Conservation (phyloP, 1,139 yeast genomes). For the Hyphopichia pseudoburtonii region DNA sequence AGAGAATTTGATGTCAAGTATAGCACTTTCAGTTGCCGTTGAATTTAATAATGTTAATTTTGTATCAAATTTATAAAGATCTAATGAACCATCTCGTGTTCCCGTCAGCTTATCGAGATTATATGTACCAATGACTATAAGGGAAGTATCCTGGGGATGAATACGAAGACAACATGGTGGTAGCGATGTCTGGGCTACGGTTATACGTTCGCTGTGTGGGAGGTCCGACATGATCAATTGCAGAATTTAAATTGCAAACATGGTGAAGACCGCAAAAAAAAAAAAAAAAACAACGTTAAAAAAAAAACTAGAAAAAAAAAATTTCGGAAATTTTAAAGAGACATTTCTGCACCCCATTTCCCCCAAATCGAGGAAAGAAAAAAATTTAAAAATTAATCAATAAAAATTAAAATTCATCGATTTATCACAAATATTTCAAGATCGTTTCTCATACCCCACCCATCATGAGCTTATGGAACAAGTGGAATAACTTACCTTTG, state of each 20-base stretch:
- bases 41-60: slow-evolving; percentile 22
- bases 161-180: slow-evolving; percentile 85
- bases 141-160: slow-evolving; percentile 49
- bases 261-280: no score
- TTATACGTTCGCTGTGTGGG: slow-evolving; percentile 15
- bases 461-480: slow-evolving; percentile 35
- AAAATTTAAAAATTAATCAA: slow-evolving; percentile 6
- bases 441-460: no score
- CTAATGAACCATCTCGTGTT: slow-evolving; percentile 70
- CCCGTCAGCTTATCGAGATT: slow-evolving; percentile 61
- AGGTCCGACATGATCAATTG: background rate
- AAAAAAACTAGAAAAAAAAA: no score
- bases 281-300: no score
- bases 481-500: slow-evolving; percentile 52
- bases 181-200: slow-evolving; percentile 40
- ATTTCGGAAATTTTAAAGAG: no score
- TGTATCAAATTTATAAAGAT: slow-evolving; percentile 43
- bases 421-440: background rate
- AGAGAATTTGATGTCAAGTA: slow-evolving; percentile 70
- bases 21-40: slow-evolving; percentile 55
- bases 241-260: no score
- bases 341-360: no score
- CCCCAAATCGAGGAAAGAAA: no score
- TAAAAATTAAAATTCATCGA: background rate
- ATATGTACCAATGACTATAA: slow-evolving; percentile 75